phyloP scores from a whole-genome alignment of 305 asterid species.

The Fraxinus xanthoxyloides region DNA sequence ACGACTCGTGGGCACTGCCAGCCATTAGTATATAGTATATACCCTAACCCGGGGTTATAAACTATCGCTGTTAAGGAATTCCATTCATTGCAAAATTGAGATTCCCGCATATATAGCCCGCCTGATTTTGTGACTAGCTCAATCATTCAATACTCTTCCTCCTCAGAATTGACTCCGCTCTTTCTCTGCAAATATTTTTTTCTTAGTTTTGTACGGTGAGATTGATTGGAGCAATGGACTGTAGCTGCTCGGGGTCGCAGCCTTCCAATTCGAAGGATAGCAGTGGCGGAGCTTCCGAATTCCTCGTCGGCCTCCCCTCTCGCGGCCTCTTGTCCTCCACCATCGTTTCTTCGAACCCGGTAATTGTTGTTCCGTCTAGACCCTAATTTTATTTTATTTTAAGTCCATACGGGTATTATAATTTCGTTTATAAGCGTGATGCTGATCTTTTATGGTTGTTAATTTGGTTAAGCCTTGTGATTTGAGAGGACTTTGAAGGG shows the following conservation, averaged over 20 bases:
- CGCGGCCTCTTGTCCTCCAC: conserved; percentile 46
- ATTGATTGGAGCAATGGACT: conserved; percentile 28
- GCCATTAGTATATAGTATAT: not conserved
- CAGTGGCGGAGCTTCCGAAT: conserved; percentile 36
- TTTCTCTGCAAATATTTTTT: not conserved
- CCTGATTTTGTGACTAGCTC: not conserved
- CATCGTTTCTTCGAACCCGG: conserved; percentile 35
- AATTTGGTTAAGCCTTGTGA: conserved; percentile 2
- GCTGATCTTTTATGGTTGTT: not conserved
- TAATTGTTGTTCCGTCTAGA: conserved; percentile 9
- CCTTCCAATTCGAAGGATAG: conserved; percentile 29
- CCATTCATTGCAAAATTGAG: not conserved
- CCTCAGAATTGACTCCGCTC: conserved; percentile 6
- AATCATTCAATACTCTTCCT: not conserved
- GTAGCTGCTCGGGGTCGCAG: conserved; percentile 29
- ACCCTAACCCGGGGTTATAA: not conserved
- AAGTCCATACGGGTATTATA: not conserved
- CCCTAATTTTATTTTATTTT: not conserved
- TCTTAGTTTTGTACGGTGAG: not conserved
- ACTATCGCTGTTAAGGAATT: not conserved
- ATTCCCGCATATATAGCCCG: not conserved
- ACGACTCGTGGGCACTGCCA: not conserved
- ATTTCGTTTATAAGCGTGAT: not conserved
- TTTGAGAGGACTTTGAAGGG: not conserved
- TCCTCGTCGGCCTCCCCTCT: conserved; percentile 46